Percentiles rank a stretch among this genome's conserved stretches.
Evolutionary conservation across 768 basidiomycete genomes (phyloP).

Genomic region (Tulasnella sp.): DNA sequence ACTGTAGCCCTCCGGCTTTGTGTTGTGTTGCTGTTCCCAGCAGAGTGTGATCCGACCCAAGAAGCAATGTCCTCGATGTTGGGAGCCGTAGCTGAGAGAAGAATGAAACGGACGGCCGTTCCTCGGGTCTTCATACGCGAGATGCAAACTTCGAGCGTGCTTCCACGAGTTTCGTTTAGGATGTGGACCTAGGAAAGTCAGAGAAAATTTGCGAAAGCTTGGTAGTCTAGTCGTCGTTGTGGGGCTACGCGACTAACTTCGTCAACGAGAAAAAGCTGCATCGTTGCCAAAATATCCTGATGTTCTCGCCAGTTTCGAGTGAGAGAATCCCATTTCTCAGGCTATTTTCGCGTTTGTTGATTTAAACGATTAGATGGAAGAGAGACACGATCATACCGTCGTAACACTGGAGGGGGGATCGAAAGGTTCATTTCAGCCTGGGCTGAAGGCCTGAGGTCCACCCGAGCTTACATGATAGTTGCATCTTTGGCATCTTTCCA

Average conservation of each 20-base stretch:
- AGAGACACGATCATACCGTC: slow-evolving; percentile 50
- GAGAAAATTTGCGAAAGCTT: neutral
- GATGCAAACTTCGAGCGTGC: slow-evolving; percentile 90
- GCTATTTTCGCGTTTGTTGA: slow-evolving; percentile 45
- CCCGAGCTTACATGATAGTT: slow-evolving; percentile 58
- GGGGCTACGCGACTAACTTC: slow-evolving; percentile 52
- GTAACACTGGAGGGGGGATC: slow-evolving; percentile 53
- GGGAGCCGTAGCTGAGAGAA: slow-evolving; percentile 91
- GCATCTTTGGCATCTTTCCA: slow-evolving; percentile 74
- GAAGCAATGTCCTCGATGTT: slow-evolving; percentile 85
- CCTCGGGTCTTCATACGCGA: slow-evolving; percentile 85
- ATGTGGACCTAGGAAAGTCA: slow-evolving; percentile 71
- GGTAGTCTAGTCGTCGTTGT: neutral
- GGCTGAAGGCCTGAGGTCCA: slow-evolving; percentile 37
- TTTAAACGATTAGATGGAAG: neutral
- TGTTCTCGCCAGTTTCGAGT: slow-evolving; percentile 79
- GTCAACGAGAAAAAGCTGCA: slow-evolving; percentile 84
- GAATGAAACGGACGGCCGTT: slow-evolving; percentile 68
- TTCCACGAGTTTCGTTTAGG: slow-evolving; percentile 83
- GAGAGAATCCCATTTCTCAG: slow-evolving; percentile 95
- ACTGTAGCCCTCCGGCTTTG: slow-evolving; percentile 52
- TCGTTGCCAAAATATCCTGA: slow-evolving; percentile 60
- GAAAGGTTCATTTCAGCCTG: neutral
- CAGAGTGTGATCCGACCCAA: slow-evolving; percentile 64
- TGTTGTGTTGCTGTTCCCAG: neutral